phyloP scores from a whole-genome alignment of 768 basidiomycete species.

The Hebeloma cylindrosporum region DNA sequence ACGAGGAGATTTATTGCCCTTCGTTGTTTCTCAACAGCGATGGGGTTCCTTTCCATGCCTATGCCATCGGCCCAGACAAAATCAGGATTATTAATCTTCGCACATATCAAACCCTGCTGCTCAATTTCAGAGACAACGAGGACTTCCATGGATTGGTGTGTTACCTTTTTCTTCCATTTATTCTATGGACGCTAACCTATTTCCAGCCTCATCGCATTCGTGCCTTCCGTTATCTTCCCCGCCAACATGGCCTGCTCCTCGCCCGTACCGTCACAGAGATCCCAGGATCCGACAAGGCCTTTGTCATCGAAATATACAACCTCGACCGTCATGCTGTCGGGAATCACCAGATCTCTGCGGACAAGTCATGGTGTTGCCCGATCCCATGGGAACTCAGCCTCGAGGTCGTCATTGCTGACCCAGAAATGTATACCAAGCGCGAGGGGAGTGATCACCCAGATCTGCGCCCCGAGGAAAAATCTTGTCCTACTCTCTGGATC shows the following conservation, averaged over 20 bases:
- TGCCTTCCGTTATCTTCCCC: slow-evolving; percentile 51
- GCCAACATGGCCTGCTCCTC: slow-evolving; percentile 51
- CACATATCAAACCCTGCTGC: too few species aligned
- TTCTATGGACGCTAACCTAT: slow-evolving; percentile 1
- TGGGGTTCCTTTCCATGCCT: too few species aligned
- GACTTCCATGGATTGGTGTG: slow-evolving; percentile 14
- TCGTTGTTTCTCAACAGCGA: too few species aligned
- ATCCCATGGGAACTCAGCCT: slow-evolving; percentile 13
- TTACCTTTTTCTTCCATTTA: slow-evolving; percentile 5
- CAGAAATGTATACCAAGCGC: slow-evolving; percentile 28
- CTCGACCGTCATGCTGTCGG: slow-evolving; percentile 18
- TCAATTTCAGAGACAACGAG: slow-evolving; percentile 35
- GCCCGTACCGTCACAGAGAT: slow-evolving; percentile 37
- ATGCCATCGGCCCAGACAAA: too few species aligned
- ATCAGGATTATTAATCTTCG: too few species aligned
- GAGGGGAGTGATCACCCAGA: slow-evolving; percentile 20
- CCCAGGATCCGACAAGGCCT: slow-evolving; percentile 19
- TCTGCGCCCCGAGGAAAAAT: slow-evolving; percentile 16
- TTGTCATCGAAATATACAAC: slow-evolving; percentile 32
- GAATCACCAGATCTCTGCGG: slow-evolving; percentile 11
- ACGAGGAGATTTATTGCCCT: slow-evolving; percentile 31
- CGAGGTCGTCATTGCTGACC: slow-evolving; percentile 42
- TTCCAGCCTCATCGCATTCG: slow-evolving; percentile 48
- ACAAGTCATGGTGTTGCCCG: slow-evolving; percentile 15
- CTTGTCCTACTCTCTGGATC: slow-evolving; percentile 26